Percentiles rank a stretch among this genome's conserved stretches.
phyloP scores from a whole-genome alignment of 2,329 filamentous ascomycete species.

The Fusarium udum region DNA sequence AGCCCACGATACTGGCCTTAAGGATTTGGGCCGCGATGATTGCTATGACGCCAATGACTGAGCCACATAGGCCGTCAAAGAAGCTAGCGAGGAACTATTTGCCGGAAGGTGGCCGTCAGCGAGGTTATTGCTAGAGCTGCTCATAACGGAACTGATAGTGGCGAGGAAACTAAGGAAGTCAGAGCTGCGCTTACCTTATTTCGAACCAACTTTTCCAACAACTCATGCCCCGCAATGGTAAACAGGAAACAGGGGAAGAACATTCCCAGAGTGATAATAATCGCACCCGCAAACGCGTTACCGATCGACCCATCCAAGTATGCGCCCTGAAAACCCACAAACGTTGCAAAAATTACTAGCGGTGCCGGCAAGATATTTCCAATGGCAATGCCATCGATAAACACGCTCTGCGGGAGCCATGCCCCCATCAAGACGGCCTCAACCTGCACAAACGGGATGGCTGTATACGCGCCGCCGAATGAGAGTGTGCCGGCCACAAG shows the following conservation, averaged over 20 bases:
- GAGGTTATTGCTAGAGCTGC: not conserved
- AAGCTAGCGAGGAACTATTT: not conserved
- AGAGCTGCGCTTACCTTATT: not conserved
- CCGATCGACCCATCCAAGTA: not conserved
- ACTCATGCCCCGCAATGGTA: not conserved
- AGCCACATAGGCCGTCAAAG: not conserved
- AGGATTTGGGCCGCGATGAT: not conserved
- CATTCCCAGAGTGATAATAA: not conserved
- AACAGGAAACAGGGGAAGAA: not conserved
- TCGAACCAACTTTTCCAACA: not conserved
- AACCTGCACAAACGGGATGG: not conserved
- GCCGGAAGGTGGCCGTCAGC: not conserved
- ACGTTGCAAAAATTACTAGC: not conserved
- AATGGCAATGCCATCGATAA: not conserved
- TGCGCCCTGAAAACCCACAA: not conserved
- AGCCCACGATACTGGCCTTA: not conserved
- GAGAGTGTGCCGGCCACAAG: not conserved
- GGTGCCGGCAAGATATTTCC: not conserved
- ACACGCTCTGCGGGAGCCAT: not conserved
- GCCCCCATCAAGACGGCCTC: not conserved
- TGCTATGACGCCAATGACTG: not conserved
- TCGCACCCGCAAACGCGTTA: not conserved
- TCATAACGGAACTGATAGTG: not conserved
- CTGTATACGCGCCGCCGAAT: not conserved
- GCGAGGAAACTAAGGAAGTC: not conserved